Evolutionary conservation across 495 filamentous ascomycete species (phyloP).

Genomic region (Xylaria flabelliformis): DNA sequence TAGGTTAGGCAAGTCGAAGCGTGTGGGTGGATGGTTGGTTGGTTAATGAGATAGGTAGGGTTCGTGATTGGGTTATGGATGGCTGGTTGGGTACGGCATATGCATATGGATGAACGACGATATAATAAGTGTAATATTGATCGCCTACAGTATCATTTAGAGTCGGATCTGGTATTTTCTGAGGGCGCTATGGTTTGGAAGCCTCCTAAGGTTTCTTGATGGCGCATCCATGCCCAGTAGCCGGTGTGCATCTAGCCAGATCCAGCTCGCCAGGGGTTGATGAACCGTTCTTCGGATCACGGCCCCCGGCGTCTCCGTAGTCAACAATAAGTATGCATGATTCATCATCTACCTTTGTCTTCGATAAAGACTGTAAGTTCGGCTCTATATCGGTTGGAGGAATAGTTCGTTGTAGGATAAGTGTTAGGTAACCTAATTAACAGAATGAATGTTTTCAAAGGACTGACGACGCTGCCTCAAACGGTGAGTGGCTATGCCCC

Average conservation of each 20-base stretch:
- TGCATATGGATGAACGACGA: not conserved
- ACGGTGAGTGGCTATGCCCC: not conserved
- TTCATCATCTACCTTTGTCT: not conserved
- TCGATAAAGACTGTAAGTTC: not conserved
- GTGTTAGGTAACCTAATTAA: not conserved
- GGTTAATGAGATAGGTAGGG: no score
- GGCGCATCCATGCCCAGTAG: no score
- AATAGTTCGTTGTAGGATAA: not conserved
- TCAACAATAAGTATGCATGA: not conserved
- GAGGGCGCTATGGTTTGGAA: not conserved
- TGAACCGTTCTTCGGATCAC: not conserved
- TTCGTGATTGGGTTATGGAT: not conserved
- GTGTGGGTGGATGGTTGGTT: not conserved
- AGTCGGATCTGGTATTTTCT: no score
- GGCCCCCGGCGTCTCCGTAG: not conserved
- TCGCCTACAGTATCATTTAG: no score
- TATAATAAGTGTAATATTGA: no score
- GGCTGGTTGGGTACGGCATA: not conserved
- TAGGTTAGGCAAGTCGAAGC: not conserved
- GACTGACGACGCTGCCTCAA: not conserved
- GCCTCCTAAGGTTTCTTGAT: not conserved
- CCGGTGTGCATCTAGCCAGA: no score
- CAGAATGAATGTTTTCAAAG: not conserved
- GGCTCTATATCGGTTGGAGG: not conserved
- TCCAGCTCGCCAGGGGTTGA: not conserved